A percentile compares a stretch with the other conserved stretches of the same genome.
These are phyloP conservation scores for Cystobasidium onofrii DNA, from an alignment of 768 basidiomycete genomes.

Conservation along the genomic window DNA sequence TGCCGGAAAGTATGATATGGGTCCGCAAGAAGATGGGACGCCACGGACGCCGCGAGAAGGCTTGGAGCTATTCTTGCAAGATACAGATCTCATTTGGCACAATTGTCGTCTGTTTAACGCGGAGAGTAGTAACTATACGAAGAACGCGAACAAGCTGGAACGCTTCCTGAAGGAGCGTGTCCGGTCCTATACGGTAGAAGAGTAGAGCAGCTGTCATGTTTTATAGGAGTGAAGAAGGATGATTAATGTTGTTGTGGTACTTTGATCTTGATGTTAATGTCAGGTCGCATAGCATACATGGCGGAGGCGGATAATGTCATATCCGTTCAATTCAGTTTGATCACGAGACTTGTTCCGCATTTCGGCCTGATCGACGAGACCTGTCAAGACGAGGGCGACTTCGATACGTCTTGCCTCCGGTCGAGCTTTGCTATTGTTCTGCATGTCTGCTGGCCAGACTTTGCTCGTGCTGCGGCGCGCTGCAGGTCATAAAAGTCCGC, in stretches of 20 bases:
- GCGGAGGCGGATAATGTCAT: too few species aligned
- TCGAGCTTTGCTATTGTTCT: too few species aligned
- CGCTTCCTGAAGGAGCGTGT: slow-evolving; percentile 55
- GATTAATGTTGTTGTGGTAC: neutral
- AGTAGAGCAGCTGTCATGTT: too few species aligned
- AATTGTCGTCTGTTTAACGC: slow-evolving; percentile 81
- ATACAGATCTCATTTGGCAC: slow-evolving; percentile 75
- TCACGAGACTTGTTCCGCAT: too few species aligned
- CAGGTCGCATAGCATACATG: too few species aligned
- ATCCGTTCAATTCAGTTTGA: too few species aligned
- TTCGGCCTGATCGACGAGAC: neutral
- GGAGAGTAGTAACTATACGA: slow-evolving; percentile 36
- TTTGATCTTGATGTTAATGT: neutral
- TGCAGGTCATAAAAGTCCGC: neutral
- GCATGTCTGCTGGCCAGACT: neutral
- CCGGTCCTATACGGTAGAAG: slow-evolving; percentile 7
- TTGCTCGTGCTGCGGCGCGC: neutral
- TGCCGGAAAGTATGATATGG: slow-evolving; percentile 60
- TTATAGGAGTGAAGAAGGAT: too few species aligned
- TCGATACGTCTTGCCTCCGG: too few species aligned
- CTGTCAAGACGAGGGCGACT: too few species aligned
- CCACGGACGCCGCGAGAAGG: slow-evolving; percentile 47
- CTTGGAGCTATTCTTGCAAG: slow-evolving; percentile 61
- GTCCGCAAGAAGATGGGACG: slow-evolving; percentile 36
- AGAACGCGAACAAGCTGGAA: slow-evolving; percentile 72